Evolutionary conservation across 2,329 filamentous ascomycete species (phyloP).

Genomic region (Canariomyces notabilis): DNA sequence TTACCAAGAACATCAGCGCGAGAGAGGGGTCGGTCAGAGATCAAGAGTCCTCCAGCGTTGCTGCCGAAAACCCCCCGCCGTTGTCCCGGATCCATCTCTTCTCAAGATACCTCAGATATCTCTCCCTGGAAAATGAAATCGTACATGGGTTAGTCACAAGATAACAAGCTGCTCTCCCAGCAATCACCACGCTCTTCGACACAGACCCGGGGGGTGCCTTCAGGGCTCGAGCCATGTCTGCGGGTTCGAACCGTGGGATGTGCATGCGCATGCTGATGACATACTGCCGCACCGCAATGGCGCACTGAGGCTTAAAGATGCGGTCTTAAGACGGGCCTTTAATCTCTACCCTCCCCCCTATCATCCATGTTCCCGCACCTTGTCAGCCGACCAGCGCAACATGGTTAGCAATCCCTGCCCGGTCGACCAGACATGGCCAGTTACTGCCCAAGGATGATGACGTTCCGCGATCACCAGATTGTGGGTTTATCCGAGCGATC

Average conservation of each 20-base stretch:
- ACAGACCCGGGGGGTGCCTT: constrained; percentile 9
- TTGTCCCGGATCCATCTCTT: background rate
- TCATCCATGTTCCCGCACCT: constrained; percentile 16
- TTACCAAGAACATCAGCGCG: background rate
- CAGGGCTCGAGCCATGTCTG: constrained; percentile 10
- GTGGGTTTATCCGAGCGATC: constrained; percentile 23
- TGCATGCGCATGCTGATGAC: constrained; percentile 19
- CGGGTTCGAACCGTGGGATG: constrained; percentile 3
- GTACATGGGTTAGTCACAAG: background rate
- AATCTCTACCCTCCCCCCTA: constrained; percentile 15
- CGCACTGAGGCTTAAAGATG: constrained; percentile 15
- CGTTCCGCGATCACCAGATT: constrained; percentile 21
- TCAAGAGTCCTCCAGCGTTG: background rate
- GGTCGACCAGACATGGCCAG: constrained; percentile 16
- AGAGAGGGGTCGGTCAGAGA: background rate
- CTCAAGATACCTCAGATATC: background rate
- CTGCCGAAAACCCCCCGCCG: background rate
- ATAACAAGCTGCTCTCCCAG: background rate
- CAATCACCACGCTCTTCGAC: constrained; percentile 4
- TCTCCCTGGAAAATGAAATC: too few species aligned
- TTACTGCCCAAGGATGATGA: constrained; percentile 20
- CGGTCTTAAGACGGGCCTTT: constrained; percentile 17
- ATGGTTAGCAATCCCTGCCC: constrained; percentile 19
- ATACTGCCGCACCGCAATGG: constrained; percentile 10
- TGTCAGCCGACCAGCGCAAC: constrained; percentile 22